phyloP scores from a whole-genome alignment of 1,284 basidiomycete genomes.

The Microbotryomycetes sp. region DNA sequence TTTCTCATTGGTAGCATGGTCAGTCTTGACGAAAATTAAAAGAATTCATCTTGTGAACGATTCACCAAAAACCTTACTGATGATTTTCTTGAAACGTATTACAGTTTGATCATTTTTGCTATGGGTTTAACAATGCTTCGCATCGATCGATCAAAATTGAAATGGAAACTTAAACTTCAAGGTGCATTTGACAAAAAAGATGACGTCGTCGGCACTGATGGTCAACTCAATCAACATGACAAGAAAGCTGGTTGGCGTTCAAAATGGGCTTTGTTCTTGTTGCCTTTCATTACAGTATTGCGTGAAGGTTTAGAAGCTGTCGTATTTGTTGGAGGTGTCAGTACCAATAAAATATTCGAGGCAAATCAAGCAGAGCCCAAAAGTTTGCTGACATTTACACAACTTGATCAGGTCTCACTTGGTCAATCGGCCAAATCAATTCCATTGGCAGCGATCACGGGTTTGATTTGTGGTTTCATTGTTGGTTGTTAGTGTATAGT shows the following conservation, averaged over 20 bases:
- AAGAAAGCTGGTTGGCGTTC: constrained; percentile 26
- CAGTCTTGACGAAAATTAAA: neutral
- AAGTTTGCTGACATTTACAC: neutral
- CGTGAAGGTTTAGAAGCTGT: constrained; percentile 91
- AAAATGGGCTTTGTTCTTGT: constrained; percentile 77
- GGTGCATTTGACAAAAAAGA: constrained; percentile 63
- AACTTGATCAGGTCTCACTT: constrained; percentile 60
- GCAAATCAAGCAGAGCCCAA: no score
- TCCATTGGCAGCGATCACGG: constrained; percentile 78
- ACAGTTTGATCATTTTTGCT: constrained; percentile 63
- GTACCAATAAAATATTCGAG: constrained; percentile 30
- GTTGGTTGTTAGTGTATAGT: constrained; percentile 50
- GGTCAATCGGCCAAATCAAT: constrained; percentile 72
- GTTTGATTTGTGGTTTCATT: constrained; percentile 62
- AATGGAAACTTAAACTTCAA: constrained; percentile 82
- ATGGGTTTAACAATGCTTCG: constrained; percentile 60
- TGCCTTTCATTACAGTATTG: constrained; percentile 82
- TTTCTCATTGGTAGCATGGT: constrained; percentile 66
- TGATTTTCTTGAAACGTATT: neutral
- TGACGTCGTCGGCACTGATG: constrained; percentile 13
- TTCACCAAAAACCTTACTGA: no score
- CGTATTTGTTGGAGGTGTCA: constrained; percentile 80
- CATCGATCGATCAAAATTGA: constrained; percentile 60
- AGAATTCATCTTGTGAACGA: no score
- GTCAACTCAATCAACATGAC: constrained; percentile 12